phyloP scores from a whole-genome alignment of 768 basidiomycete species.

The Lactifluus echinatus region DNA sequence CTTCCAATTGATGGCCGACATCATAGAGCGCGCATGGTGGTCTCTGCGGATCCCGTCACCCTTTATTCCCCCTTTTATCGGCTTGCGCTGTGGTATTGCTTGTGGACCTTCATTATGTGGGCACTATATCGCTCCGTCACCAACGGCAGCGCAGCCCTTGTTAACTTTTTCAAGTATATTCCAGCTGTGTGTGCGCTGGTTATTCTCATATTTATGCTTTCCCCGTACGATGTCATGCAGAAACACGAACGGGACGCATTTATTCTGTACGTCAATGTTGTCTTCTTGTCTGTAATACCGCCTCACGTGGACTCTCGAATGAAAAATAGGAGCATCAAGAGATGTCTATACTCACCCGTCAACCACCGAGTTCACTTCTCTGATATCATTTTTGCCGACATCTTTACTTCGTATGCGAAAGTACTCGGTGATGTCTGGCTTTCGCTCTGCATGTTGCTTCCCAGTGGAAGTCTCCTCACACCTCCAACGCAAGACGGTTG shows the following conservation, averaged over 20 bases:
- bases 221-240: slow-evolving; percentile 58
- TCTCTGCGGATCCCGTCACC: slow-evolving; percentile 29
- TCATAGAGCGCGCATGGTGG: slow-evolving; percentile 27
- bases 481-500: slow-evolving; percentile 55
- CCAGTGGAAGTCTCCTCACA: slow-evolving; percentile 64
- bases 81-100: slow-evolving; percentile 50
- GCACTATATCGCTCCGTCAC: slow-evolving; percentile 52
- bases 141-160: slow-evolving; percentile 44
- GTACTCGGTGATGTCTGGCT: slow-evolving; percentile 94
- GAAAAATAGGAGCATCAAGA: slow-evolving; percentile 49
- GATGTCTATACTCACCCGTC: slow-evolving; percentile 64
- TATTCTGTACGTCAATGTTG: slow-evolving; percentile 50
- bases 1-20: slow-evolving; percentile 23
- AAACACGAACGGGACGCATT: slow-evolving; percentile 72
- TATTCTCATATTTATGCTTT: slow-evolving; percentile 47
- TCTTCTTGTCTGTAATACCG: not conserved
- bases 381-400: slow-evolving; percentile 91
- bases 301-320: not conserved
- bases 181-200: slow-evolving; percentile 59
- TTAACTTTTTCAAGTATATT: slow-evolving; percentile 71
- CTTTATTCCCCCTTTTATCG: slow-evolving; percentile 60
- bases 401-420: slow-evolving; percentile 94
- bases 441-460: slow-evolving; percentile 77
- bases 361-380: slow-evolving; percentile 69
- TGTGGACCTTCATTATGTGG: slow-evolving; percentile 64